Conservation (phyloP, 805 yeast species). For the Candida dendrica region DNA sequence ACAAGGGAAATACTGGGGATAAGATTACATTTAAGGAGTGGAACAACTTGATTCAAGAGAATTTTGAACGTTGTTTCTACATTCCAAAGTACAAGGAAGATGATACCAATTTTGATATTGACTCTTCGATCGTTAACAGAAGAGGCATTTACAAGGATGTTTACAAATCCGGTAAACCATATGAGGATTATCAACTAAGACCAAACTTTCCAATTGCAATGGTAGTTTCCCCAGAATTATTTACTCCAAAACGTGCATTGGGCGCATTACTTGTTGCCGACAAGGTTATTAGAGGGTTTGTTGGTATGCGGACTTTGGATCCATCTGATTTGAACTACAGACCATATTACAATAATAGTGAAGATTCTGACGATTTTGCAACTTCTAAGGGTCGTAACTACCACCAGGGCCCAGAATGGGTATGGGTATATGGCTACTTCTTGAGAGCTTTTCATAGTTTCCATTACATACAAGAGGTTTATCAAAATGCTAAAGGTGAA, state of each 20-base stretch:
- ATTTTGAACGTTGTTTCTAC: constrained; percentile 75
- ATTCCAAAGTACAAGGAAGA: constrained; percentile 60
- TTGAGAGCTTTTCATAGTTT: constrained; percentile 66
- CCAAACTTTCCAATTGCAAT: constrained; percentile 91
- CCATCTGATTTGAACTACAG: constrained; percentile 89
- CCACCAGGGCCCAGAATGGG: constrained; percentile 99
- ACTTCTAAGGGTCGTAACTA: constrained; percentile 94
- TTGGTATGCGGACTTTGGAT: constrained; percentile 88
- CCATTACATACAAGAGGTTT: constrained; percentile 34
- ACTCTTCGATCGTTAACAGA: constrained; percentile 64
- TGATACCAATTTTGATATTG: constrained; percentile 56
- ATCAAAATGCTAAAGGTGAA: constrained; percentile 23
- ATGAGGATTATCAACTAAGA: constrained; percentile 88
- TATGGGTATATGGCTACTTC: constrained; percentile 86
- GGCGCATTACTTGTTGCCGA: constrained; percentile 72
- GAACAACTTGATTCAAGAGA: constrained; percentile 61
- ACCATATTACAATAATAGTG: constrained; percentile 79
- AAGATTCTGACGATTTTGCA: constrained; percentile 79
- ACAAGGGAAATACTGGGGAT: constrained; percentile 49
- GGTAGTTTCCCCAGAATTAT: constrained; percentile 92
- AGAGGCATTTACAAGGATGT: constrained; percentile 93
- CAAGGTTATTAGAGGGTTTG: constrained; percentile 68
- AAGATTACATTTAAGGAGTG: constrained; percentile 56
- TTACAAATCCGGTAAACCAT: constrained; percentile 73
- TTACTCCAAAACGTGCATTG: constrained; percentile 52